Evolutionary conservation across 345 rosid genomes (phyloP), one percentile per base, ranked within the genome.

Genomic region (Boechera divaricarpa): DNA sequence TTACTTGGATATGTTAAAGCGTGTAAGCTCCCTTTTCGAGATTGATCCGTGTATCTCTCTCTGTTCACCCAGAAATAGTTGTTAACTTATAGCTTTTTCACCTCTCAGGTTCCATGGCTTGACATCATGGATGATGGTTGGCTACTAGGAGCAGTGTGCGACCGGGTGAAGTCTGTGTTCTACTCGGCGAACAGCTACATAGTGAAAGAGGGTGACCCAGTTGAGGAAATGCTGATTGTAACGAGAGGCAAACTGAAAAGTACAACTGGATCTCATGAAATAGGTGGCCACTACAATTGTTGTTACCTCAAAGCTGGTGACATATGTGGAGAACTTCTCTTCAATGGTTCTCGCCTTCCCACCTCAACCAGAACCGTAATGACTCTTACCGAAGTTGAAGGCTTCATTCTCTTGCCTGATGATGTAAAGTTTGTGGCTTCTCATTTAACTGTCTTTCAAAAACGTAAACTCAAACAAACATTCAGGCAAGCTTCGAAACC

Each of bases 261-360:
- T 42, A 12, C 29, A 15, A 70, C 78, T 13, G 21, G 15, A 8
- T 49, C 5, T 62, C 86, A 82, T 26, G 90, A 82, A 32, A 73
- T 82, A 45, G 67, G 68, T 2, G 84, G 80, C 16, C 77, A 84
- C 73, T 82, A 80, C 76, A 81, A 86, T 73, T 55, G 80, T 7
- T 83, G 13, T 60, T 1, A 16, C 41, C 84, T 90, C 24, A 38
- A 75, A 16, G 83, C 82, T 4, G 87, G 93, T 60, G 93, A 87
- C 48, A 81, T 90, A 72, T 84, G 89, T 44, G 93, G 92, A 47
- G 96, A 90, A 35, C 86, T 88, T 77, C 87, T 84, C 32, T 82
- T 87, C 53, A n/a, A 48, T 7, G 53, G 53, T 53, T 39, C 86
- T 67, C 38, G 74, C 29, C 84, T 82, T 4, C 92, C 91, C 15